These are phyloP conservation scores for Kuraishia molischiana DNA, from an alignment of 805 yeast genomes.

Conservation along the genomic window DNA sequence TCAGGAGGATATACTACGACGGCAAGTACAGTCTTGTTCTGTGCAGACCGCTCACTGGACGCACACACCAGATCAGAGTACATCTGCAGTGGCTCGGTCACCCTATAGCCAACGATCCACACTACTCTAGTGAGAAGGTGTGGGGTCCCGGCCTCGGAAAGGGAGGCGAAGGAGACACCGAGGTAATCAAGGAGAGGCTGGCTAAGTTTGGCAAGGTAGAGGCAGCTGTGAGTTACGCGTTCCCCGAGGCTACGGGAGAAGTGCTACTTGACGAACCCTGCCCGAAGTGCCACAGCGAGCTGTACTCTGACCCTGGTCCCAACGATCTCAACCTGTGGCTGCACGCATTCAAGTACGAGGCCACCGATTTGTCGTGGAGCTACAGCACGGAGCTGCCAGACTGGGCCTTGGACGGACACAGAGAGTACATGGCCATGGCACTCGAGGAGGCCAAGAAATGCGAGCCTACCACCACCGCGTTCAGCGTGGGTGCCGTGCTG, in stretches of 20 bases:
- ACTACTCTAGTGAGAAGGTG: constrained; percentile 65
- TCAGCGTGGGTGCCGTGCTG: constrained; percentile 88
- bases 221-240: constrained; percentile 60
- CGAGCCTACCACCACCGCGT: constrained; percentile 75
- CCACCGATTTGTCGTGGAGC: constrained; percentile 49
- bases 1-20: constrained; percentile 60
- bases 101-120: constrained; percentile 90
- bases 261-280: constrained; percentile 50
- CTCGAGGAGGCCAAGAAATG: constrained; percentile 72
- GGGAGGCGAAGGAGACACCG: constrained; percentile 29
- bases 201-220: constrained; percentile 63
- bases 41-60: constrained; percentile 83
- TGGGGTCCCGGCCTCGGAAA: constrained; percentile 80
- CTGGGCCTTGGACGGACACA: constrained; percentile 65
- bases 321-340: constrained; percentile 84
- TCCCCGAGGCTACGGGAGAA: constrained; percentile 57
- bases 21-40: constrained; percentile 58
- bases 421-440: constrained; percentile 64
- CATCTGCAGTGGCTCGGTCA: constrained; percentile 83
- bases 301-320: constrained; percentile 83
- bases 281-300: constrained; percentile 52
- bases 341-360: constrained; percentile 79
- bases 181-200: constrained; percentile 26
- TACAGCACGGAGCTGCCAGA: constrained; percentile 70
- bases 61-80: constrained; percentile 93